phyloP scores from a whole-genome alignment of 2,329 filamentous ascomycete species.

The Blastomyces silverae region DNA sequence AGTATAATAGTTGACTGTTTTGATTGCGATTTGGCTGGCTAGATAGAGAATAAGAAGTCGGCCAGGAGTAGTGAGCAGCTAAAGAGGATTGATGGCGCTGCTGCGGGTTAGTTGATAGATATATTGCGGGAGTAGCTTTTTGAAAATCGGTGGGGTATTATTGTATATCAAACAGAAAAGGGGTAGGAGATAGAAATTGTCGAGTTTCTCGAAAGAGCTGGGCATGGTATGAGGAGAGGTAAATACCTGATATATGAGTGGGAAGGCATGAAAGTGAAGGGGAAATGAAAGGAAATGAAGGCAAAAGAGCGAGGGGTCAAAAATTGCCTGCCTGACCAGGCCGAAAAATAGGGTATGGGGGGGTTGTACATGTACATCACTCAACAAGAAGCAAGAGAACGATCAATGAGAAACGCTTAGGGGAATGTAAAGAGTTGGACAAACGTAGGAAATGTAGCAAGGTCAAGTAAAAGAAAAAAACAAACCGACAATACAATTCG shows the following conservation, averaged over 20 bases:
- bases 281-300: neutral
- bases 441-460: neutral
- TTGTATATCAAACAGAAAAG: neutral
- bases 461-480: neutral
- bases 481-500: constrained; percentile 12
- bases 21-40: neutral
- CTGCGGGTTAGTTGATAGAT: neutral
- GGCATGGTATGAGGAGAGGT: neutral
- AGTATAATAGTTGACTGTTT: neutral
- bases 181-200: neutral
- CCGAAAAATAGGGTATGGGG: neutral
- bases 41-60: neutral
- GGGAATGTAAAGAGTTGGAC: neutral
- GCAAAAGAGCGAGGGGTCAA: neutral
- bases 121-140: neutral
- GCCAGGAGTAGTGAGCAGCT: neutral
- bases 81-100: neutral
- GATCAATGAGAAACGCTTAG: neutral
- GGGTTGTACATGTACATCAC: neutral
- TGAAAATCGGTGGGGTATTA: neutral
- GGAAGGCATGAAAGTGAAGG: neutral
- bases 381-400: neutral
- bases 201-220: neutral
- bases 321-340: neutral
- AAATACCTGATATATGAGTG: neutral